These are phyloP conservation scores for Neofusicoccum umdonicola DNA, from an alignment of 2,329 filamentous ascomycete species.

Conservation along the genomic window DNA sequence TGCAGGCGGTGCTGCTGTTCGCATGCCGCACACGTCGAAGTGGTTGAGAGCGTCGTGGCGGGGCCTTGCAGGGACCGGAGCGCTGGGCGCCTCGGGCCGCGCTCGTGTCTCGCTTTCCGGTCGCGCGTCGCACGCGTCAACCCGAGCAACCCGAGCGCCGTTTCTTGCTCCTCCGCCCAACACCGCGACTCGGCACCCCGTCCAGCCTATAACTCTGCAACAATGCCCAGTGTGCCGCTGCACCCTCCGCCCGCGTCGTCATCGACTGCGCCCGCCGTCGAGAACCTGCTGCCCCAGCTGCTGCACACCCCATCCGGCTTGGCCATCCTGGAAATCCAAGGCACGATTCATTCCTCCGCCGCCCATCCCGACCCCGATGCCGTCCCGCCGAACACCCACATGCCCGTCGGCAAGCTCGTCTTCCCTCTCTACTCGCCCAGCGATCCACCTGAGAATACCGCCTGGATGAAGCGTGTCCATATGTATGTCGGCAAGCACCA, in stretches of 20 bases:
- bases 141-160: not conserved
- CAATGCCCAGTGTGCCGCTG: conserved; percentile 21
- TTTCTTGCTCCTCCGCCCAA: not conserved
- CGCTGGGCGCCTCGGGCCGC: not conserved
- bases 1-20: too few species aligned
- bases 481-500: conserved; percentile 88
- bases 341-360: conserved; percentile 67
- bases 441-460: conserved; percentile 51
- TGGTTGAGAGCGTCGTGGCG: not conserved
- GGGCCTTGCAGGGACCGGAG: not conserved
- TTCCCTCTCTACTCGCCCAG: conserved; percentile 70
- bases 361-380: not conserved
- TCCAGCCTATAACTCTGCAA: not conserved
- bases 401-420: conserved; percentile 67
- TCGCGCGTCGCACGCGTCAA: not conserved
- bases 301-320: conserved; percentile 87
- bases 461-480: conserved; percentile 89
- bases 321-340: conserved; percentile 89
- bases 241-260: conserved; percentile 16
- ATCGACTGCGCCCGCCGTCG: conserved; percentile 10
- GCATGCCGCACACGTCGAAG: not conserved
- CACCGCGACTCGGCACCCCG: not conserved
- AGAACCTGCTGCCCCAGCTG: conserved; percentile 70
- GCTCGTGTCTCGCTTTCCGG: not conserved
- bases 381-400: conserved; percentile 25